A percentile compares a stretch with the other conserved stretches of the same genome.
These are phyloP conservation scores for Nectriaceae sp. DNA, from an alignment of 2,329 filamentous ascomycete genomes.

Conservation along the genomic window DNA sequence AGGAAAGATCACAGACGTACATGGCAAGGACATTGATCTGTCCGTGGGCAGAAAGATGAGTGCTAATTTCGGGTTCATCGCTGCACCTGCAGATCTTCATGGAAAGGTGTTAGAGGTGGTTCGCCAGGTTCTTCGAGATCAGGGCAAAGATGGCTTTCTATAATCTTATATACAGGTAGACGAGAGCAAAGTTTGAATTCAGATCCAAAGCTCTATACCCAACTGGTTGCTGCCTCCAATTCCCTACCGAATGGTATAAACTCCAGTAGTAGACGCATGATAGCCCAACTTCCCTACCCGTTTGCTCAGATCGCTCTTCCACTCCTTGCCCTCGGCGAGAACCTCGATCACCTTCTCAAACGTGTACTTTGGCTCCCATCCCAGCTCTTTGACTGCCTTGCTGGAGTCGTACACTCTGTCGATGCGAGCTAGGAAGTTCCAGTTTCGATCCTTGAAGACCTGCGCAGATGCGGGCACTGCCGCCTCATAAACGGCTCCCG, in stretches of 20 bases:
- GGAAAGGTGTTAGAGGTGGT: slow-evolving; percentile 62
- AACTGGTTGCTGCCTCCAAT: too few species aligned
- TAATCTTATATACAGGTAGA: not conserved
- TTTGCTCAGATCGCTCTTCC: slow-evolving; percentile 40
- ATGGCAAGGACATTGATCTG: slow-evolving; percentile 53
- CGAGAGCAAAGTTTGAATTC: not conserved
- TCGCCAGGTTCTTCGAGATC: slow-evolving; percentile 66
- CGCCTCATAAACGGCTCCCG: slow-evolving; percentile 31
- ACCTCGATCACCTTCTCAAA: slow-evolving; percentile 38
- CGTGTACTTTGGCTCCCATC: slow-evolving; percentile 45
- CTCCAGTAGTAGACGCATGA: slow-evolving; percentile 43
- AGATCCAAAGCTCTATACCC: not conserved
- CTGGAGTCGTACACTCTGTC: slow-evolving; percentile 49
- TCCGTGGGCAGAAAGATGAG: slow-evolving; percentile 49
- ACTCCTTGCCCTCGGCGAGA: slow-evolving; percentile 36
- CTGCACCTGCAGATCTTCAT: slow-evolving; percentile 49
- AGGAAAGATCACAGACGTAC: slow-evolving; percentile 55
- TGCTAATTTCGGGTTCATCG: slow-evolving; percentile 58
- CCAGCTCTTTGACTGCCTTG: slow-evolving; percentile 42
- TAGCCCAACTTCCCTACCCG: slow-evolving; percentile 47
- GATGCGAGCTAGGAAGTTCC: slow-evolving; percentile 40
- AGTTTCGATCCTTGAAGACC: slow-evolving; percentile 35
- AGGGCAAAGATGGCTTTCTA: slow-evolving; percentile 29
- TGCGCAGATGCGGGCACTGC: slow-evolving; percentile 28
- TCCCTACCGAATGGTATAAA: slow-evolving; percentile 41